Evolutionary conservation across 805 yeast genomes (phyloP).

Genomic region (Candida insectalens): DNA sequence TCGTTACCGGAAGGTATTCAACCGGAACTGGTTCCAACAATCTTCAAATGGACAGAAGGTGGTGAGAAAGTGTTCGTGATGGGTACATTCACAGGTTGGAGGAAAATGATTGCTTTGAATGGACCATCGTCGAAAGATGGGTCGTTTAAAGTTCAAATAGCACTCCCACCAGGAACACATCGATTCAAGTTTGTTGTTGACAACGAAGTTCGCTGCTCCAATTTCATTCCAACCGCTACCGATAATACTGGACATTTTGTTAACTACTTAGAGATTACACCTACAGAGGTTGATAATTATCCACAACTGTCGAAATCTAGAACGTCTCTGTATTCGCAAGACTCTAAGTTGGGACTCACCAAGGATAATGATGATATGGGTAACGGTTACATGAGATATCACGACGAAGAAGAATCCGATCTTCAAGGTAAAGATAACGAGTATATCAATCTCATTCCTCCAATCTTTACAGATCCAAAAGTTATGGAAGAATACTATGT

Average conservation of each 20-base stretch:
- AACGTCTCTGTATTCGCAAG: constrained; percentile 30
- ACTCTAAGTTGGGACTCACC: constrained; percentile 54
- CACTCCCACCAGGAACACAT: constrained; percentile 85
- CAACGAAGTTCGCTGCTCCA: constrained; percentile 83
- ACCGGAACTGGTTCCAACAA: constrained; percentile 37
- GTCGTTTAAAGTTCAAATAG: constrained; percentile 57
- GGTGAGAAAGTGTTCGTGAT: constrained; percentile 92
- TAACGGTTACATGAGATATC: constrained; percentile 67
- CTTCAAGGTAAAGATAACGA: constrained; percentile 22
- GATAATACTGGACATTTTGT: constrained; percentile 96
- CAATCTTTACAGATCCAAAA: constrained; percentile 75
- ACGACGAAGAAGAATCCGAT: constrained; percentile 37
- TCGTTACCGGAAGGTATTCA: constrained; percentile 5
- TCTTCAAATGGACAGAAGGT: constrained; percentile 92
- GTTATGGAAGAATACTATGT: constrained; percentile 81
- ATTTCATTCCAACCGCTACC: constrained; percentile 89
- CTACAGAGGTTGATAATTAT: constrained; percentile 20
- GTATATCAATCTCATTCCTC: constrained; percentile 66
- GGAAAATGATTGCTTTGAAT: constrained; percentile 88
- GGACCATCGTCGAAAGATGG: constrained; percentile 38
- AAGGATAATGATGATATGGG: constrained; percentile 78
- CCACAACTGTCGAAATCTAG: constrained; percentile 18
- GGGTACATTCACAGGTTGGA: constrained; percentile 97
- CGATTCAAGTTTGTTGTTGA: constrained; percentile 90
- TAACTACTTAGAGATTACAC: constrained; percentile 69